These are phyloP conservation scores for Epicoccum sorghinum DNA, from an alignment of 2,329 filamentous ascomycete species.

Conservation along the genomic window DNA sequence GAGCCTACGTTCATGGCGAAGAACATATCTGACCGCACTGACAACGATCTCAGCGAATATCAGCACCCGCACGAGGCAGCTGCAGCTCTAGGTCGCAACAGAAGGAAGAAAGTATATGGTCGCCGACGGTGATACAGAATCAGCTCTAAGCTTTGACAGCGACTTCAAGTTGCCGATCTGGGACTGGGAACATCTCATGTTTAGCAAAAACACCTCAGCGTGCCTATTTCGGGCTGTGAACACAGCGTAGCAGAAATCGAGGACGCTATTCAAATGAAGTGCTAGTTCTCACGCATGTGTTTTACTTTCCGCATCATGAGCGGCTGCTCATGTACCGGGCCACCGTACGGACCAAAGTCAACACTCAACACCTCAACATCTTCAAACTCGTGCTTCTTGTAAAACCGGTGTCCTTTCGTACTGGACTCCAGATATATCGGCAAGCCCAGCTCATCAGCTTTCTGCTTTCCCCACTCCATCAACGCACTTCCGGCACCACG, in stretches of 20 bases:
- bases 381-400: slow-evolving; percentile 33
- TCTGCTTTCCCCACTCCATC: slow-evolving; percentile 29
- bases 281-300: neutral
- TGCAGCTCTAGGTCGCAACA: neutral
- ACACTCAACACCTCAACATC: slow-evolving; percentile 27
- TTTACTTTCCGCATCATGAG: slow-evolving; percentile 26
- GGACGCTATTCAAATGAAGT: neutral
- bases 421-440: slow-evolving; percentile 37
- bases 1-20: neutral
- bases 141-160: too few relatives aligned
- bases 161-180: too few relatives aligned
- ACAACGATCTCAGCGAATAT: neutral
- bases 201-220: too few relatives aligned
- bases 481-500: slow-evolving; percentile 32
- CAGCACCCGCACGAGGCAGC: neutral
- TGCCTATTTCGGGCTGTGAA: too few relatives aligned
- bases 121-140: slow-evolving; percentile 1
- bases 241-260: neutral
- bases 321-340: slow-evolving; percentile 21
- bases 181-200: too few relatives aligned
- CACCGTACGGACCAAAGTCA: slow-evolving; percentile 27
- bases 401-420: slow-evolving; percentile 25
- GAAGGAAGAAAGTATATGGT: slow-evolving; percentile 10
- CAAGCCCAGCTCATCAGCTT: slow-evolving; percentile 31
- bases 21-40: neutral